Evolutionary conservation across 164 flowering plant species (phyloP), one percentile per base, ranked within the genome.

Genomic region (Malania oleifera): DNA sequence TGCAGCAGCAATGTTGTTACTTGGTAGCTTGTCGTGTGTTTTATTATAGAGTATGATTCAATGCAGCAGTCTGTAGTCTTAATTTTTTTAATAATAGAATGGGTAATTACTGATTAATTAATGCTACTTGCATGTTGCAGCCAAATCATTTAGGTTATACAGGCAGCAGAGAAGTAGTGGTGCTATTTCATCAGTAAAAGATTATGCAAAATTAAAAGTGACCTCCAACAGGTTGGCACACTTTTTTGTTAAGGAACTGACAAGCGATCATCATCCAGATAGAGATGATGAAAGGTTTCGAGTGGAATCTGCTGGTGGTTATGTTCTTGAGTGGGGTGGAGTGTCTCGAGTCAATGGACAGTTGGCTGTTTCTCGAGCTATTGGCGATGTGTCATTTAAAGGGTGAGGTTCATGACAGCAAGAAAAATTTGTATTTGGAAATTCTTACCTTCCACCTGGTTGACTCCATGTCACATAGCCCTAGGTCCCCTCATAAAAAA

Each of bases 181-280:
- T 47, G 63, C 54, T 54, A 51, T 75, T 67, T 61, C 75, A 60
- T 73, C 72, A 34, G 17, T 63, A 17, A 80, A 77, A 54, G 65
- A 69, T 22, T 63, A 60, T 70, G 67, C 51, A 19, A 65, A 66
- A 51, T 68, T 65, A 15, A 73, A 79, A 62, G 64, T 44, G 5
- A 61, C 74, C 40, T 68, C 80, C 31, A 66, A 70, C 53, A 81
- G 82, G 41, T 54, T 76, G 51, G 49, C 57, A 5, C 80, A 67
- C 69, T 77, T 81, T 62, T 58, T 47, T 67, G 93, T 76, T 15
- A 77, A 79, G 75, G 99, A 95, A 66, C 66, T 95, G 71, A 95
- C 99, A n/a, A 76, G 71, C 54, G 99, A 95, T 73, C 99, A 93
- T 73, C 96, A 82, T 66, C 95, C 89, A 37, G 86, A 91, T 62